Conservation (phyloP, 257 asterid genomes). For the Solanum pinnatisectum region DNA sequence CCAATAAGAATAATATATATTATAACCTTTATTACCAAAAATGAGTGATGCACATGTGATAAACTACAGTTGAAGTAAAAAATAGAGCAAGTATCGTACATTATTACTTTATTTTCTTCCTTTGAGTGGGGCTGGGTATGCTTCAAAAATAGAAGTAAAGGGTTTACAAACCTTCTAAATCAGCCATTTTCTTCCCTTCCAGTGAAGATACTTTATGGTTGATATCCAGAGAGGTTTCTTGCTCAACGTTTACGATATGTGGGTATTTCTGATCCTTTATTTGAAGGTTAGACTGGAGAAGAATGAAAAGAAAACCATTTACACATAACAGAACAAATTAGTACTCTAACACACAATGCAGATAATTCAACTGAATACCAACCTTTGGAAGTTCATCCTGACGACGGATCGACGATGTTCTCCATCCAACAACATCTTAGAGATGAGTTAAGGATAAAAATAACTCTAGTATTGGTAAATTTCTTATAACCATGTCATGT, state of each 20-base stretch:
- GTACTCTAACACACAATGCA: background rate
- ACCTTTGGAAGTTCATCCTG: conserved; percentile 81
- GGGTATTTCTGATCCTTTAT: conserved; percentile 63
- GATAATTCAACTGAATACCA: background rate
- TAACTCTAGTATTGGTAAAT: background rate
- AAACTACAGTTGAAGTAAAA: background rate
- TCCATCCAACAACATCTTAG: conserved; percentile 92
- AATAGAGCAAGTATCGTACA: background rate
- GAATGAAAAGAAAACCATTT: background rate
- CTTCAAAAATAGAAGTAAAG: background rate
- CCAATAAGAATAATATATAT: background rate
- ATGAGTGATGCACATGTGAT: background rate
- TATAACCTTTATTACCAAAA: background rate
- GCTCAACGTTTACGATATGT: conserved; percentile 69
- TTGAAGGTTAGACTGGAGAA: conserved; percentile 48
- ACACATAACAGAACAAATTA: conserved; percentile 7
- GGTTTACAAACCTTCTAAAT: conserved; percentile 60
- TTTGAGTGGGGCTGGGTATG: background rate
- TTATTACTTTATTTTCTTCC: background rate
- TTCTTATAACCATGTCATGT: background rate
- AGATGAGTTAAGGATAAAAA: conserved; percentile 36
- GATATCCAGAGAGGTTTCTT: conserved; percentile 26
- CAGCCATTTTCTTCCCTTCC: conserved; percentile 45
- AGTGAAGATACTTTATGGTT: conserved; percentile 24
- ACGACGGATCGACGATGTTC: conserved; percentile 92